Conservation (phyloP, 2,329 filamentous ascomycete genomes). For the Exophiala sp. region DNA sequence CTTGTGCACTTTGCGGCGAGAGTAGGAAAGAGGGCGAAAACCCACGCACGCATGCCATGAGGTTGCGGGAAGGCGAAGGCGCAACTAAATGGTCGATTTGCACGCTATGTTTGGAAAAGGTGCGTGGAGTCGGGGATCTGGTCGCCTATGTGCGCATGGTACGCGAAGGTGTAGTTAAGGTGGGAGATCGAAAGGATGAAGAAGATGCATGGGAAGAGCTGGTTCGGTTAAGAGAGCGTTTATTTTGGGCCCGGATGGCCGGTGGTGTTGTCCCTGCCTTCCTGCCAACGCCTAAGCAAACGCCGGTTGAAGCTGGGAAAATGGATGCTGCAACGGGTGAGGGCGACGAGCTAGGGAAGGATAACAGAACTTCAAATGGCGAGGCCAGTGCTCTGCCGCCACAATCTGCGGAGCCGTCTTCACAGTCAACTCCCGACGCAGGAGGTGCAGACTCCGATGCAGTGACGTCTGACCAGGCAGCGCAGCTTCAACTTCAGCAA, state of each 20-base stretch:
- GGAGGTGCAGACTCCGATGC: conserved; percentile 11
- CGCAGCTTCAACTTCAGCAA: conserved; percentile 20
- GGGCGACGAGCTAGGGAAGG: conserved; percentile 5
- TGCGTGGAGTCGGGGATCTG: conserved; percentile 87
- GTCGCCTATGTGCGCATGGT: conserved; percentile 85
- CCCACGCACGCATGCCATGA: conserved; percentile 77
- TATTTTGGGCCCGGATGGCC: conserved; percentile 94
- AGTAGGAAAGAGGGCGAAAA: conserved; percentile 63
- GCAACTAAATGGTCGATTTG: conserved; percentile 88
- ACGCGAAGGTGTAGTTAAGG: conserved; percentile 76
- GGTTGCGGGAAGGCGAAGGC: conserved; percentile 76
- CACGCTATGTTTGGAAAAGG: conserved; percentile 73
- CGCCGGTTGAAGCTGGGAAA: conserved; percentile 16
- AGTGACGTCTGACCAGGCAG: conserved; percentile 13
- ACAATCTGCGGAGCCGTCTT: background rate
- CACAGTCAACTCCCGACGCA: conserved; percentile 6
- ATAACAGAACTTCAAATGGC: conserved; percentile 6
- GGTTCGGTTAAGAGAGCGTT: conserved; percentile 78
- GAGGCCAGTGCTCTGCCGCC: background rate
- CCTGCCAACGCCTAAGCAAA: conserved; percentile 28
- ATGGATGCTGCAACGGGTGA: conserved; percentile 10
- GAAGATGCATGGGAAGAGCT: conserved; percentile 92
- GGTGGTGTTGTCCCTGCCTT: conserved; percentile 76
- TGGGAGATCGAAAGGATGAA: conserved; percentile 72
- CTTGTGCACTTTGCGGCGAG: conserved; percentile 88